Base-by-base conservation (phyloP, 805 yeast species). In the Maudiozyma turicensis region DNA sequence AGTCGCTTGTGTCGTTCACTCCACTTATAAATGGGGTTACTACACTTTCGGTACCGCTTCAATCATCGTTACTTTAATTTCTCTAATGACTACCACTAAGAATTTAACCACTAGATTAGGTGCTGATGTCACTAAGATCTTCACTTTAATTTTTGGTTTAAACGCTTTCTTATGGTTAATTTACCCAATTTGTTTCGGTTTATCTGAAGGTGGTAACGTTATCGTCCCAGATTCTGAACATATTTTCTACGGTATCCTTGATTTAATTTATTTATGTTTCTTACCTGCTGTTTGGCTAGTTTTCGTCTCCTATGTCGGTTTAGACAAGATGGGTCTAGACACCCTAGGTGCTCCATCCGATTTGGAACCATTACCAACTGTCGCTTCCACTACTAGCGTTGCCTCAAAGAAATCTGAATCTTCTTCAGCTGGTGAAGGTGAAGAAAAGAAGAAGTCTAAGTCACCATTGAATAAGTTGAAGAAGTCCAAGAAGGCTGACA, bases 131-230 rank as follows among this genome's bases (percentile, higher is more conserved):
- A 55, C 54, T 29, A 51, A 50, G 31, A 53, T 61, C 44, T 62
- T 64, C 54, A 49, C 48, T 20, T 29, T 31, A 48, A 44, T 52
- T 37, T 54, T 58, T 39, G 50, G 53, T 44, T 53, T 58, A 35
- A 55, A 59, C 50, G 57, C 52, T 40, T 52, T 56, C 50, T 58
- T 77, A 35, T 73, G 79, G 77, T 59, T 76, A 46, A 65, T 78
- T 52, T 59, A 59, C 51, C 58, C 60, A 52, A 48, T 59, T 32
- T 45, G 53, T 51, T 60, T 56, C 48, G 63, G 60, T 59, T 48
- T 60, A 40, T 65, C 75, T 58, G 84, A 80, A 60, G 85, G 84
- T 70, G 83, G 84, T 64, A 79, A 79, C 58, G 76, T 69, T 44
- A 74, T 80, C 51, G 76, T 72, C 57, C 79, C 80, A 40, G 82